These are phyloP conservation scores for Arachnomyces sp. DNA, from an alignment of 2,329 filamentous ascomycete species.

Conservation along the genomic window DNA sequence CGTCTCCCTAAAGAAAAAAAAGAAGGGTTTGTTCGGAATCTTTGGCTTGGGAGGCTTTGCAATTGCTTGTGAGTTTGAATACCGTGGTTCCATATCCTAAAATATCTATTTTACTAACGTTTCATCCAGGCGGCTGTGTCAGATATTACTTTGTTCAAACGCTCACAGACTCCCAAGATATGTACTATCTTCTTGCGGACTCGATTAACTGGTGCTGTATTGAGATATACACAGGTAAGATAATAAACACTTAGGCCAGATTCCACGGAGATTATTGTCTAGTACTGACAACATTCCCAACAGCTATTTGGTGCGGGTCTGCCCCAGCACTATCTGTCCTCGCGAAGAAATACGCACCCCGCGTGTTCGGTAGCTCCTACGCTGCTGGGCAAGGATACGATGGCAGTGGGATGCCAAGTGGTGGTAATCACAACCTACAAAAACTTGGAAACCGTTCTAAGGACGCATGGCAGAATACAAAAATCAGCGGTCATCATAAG, in stretches of 20 bases:
- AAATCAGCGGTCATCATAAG: no score
- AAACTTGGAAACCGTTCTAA: no score
- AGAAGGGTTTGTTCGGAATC: slow-evolving; percentile 8
- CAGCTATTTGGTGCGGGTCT: slow-evolving; percentile 14
- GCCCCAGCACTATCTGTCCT: slow-evolving; percentile 10
- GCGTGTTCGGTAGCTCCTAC: slow-evolving; percentile 3
- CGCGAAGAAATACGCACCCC: slow-evolving; percentile 6
- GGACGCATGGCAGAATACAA: no score
- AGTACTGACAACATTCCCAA: neutral
- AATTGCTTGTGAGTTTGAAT: slow-evolving; percentile 10
- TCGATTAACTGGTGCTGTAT: slow-evolving; percentile 15
- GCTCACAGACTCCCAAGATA: slow-evolving; percentile 7
- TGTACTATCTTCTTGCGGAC: slow-evolving; percentile 13
- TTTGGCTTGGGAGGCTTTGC: slow-evolving; percentile 11
- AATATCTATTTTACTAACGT: neutral
- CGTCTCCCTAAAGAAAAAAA: slow-evolving; percentile 5
- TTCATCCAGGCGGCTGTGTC: slow-evolving; percentile 9
- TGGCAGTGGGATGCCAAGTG: no score
- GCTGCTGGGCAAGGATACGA: no score
- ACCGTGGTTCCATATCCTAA: no score
- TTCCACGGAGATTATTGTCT: no score
- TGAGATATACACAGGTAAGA: slow-evolving; percentile 12
- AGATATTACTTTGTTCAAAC: slow-evolving; percentile 11
- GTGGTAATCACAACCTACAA: no score
- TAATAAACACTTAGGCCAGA: no score